Evolutionary conservation across 495 filamentous ascomycete species (phyloP).

Genomic region (Cercophora sp.): DNA sequence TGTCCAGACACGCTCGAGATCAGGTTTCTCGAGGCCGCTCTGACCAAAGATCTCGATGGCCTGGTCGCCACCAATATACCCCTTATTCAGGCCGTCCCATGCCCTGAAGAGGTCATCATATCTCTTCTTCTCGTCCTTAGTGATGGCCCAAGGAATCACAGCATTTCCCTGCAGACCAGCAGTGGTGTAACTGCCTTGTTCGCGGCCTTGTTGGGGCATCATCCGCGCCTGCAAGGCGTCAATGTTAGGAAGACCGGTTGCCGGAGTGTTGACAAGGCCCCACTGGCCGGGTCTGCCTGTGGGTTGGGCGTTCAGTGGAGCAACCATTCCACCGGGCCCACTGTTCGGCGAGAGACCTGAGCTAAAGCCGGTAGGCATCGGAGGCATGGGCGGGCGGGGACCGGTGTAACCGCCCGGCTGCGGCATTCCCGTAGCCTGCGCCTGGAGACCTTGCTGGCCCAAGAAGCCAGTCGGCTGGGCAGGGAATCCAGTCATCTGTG

Average conservation of each 20-base stretch:
- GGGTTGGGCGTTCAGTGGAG: slow-evolving; percentile 83
- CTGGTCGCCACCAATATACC: slow-evolving; percentile 87
- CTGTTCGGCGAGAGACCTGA: slow-evolving; percentile 61
- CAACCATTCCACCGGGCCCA: slow-evolving; percentile 45
- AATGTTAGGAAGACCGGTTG: slow-evolving; percentile 87
- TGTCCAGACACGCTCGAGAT: slow-evolving; percentile 93
- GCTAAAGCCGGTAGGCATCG: slow-evolving; percentile 84
- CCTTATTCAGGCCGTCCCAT: slow-evolving; percentile 94
- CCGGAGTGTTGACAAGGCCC: slow-evolving; percentile 93
- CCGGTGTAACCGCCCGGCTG: slow-evolving; percentile 65
- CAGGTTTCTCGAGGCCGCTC: slow-evolving; percentile 83
- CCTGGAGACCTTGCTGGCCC: slow-evolving; percentile 45
- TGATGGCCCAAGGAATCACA: slow-evolving; percentile 96
- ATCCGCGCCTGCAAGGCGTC: slow-evolving; percentile 91
- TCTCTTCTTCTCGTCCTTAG: slow-evolving; percentile 96
- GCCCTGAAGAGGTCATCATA: slow-evolving; percentile 95
- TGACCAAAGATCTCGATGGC: slow-evolving; percentile 98
- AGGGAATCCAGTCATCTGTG: slow-evolving; percentile 73
- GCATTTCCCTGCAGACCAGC: slow-evolving; percentile 87
- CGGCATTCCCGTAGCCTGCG: slow-evolving; percentile 57
- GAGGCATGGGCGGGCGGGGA: slow-evolving; percentile 84
- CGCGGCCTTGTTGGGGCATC: slow-evolving; percentile 95
- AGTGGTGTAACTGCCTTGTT: slow-evolving; percentile 80
- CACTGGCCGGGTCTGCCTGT: slow-evolving; percentile 95
- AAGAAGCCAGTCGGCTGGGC: slow-evolving; percentile 48